Conservation (phyloP, 1,284 basidiomycete species). For the Austroboletus niveus region DNA sequence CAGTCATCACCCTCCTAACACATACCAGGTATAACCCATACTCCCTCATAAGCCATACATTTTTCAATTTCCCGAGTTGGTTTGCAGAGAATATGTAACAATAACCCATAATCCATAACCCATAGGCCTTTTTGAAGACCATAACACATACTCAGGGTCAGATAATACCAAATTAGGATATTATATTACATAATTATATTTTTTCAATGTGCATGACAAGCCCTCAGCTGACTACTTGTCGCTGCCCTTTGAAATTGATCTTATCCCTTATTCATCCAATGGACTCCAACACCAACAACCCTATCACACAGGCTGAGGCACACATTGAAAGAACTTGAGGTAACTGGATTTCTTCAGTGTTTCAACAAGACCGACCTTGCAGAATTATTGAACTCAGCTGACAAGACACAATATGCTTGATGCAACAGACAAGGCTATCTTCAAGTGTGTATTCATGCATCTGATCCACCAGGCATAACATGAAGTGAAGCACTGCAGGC, state of each 20-base stretch:
- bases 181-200: not conserved
- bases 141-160: not conserved
- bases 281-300: not conserved
- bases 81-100: not conserved
- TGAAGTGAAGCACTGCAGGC: no score
- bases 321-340: not conserved
- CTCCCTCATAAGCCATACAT: not conserved
- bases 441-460: not conserved
- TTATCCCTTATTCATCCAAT: not conserved
- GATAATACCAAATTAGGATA: not conserved
- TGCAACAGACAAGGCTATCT: no score
- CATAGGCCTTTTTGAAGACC: not conserved
- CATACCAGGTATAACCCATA: not conserved
- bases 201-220: not conserved
- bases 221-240: no score
- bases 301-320: not conserved
- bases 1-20: not conserved
- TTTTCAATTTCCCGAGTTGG: not conserved
- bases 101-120: not conserved
- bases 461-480: no score
- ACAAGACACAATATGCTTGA: no score
- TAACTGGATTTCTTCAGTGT: not conserved
- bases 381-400: no score
- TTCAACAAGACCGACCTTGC: no score
- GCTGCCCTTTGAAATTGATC: no score